Conservation (phyloP, 257 asterid genomes). For the Capsicum chinense region DNA sequence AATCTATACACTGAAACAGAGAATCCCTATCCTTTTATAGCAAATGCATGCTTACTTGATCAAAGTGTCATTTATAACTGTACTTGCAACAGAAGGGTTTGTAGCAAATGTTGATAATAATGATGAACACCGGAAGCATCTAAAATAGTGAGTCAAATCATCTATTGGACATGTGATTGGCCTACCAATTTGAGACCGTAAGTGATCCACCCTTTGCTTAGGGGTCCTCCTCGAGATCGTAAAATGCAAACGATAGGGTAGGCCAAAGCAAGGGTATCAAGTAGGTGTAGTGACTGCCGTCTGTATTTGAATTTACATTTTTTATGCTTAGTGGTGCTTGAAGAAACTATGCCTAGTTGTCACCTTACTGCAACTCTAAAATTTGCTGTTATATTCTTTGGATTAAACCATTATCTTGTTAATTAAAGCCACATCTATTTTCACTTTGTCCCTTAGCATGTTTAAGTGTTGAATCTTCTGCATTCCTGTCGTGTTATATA, state of each 20-base stretch:
- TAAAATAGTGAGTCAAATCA: not conserved
- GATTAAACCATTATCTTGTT: not conserved
- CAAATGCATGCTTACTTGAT: not conserved
- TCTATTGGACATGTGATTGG: not conserved
- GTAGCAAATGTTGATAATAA: conserved; percentile 1
- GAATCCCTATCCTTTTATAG: not conserved
- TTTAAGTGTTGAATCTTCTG: conserved; percentile 1
- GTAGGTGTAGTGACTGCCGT: conserved; percentile 2
- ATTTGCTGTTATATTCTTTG: not conserved
- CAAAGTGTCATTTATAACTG: conserved; percentile 6
- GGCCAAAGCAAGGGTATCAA: not conserved
- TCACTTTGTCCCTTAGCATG: not conserved
- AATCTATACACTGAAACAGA: not conserved
- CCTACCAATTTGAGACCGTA: not conserved
- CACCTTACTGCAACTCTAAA: not conserved
- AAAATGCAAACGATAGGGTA: not conserved
- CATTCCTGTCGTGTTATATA: not conserved
- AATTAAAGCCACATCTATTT: not conserved
- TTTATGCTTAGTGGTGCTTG: conserved; percentile 4
- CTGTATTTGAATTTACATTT: not conserved
- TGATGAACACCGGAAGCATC: conserved; percentile 16
- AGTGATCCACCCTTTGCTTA: not conserved
- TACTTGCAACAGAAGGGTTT: not conserved
- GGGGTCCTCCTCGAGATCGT: not conserved
- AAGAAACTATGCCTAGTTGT: not conserved